Evolutionary conservation across 345 rosid species (phyloP).

Genomic region (Populus nigra): DNA sequence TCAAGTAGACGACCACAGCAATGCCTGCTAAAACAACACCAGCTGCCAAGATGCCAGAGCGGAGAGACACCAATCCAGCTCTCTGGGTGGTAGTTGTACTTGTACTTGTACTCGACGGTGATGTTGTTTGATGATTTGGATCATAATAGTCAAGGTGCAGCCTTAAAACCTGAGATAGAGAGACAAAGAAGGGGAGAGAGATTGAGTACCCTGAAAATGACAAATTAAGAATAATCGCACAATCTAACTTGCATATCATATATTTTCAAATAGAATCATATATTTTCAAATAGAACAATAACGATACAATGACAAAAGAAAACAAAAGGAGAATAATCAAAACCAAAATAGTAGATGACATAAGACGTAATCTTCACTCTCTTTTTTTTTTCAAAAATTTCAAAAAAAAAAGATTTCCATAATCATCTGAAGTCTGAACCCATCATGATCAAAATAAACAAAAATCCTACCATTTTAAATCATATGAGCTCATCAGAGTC

Average conservation of each 20-base stretch:
- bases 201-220: background rate
- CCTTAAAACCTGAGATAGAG: constrained; percentile 54
- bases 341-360: too few relatives aligned
- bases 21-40: constrained; percentile 65
- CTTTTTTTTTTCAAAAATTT: too few relatives aligned
- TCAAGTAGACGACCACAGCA: constrained; percentile 59
- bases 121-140: constrained; percentile 25
- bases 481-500: background rate
- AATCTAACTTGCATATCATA: background rate
- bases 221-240: background rate
- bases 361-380: too few relatives aligned
- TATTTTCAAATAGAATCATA: too few relatives aligned
- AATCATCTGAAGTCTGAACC: background rate
- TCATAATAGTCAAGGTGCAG: constrained; percentile 66
- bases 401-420: too few relatives aligned
- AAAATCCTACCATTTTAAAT: background rate
- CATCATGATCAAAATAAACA: background rate
- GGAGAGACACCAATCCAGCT: constrained; percentile 36
- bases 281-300: too few relatives aligned
- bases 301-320: background rate
- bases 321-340: background rate
- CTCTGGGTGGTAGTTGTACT: constrained; percentile 14
- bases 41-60: constrained; percentile 51
- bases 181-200: background rate
- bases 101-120: constrained; percentile 8